Base-by-base conservation (phyloP, 257 asterid species). In the Scutellaria barbata region DNA sequence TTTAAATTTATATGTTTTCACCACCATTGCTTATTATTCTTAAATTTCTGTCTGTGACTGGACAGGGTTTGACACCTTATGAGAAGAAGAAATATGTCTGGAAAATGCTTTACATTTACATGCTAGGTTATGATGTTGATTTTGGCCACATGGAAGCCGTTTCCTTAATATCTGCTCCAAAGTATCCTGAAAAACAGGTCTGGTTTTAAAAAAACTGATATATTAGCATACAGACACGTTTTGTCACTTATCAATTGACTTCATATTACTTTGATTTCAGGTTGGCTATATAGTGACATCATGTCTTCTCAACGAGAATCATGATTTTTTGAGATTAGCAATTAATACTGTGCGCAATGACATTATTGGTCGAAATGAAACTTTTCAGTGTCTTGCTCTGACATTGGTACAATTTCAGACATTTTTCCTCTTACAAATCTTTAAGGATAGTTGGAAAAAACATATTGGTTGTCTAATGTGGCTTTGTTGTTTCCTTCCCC, bases 61-160 rank as follows among this genome's bases (percentile, higher is more conserved):
- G 74, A 66, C 93, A 95, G 99, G 96, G 91, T 61, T 79, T 87
- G 78, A 76, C 99, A 73, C 97, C 87, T 64, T 88, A 92, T 69
- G 99, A 92, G 85, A 95, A 95, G 92, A 95, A 95, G 86, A 95
- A 95, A 72, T 95, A 95, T 72, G 98, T 95, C 65, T 95, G 99
- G 99, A 95, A 95, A 78, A 92, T 95, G 97, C 98, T 95, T 72
- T 95, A 95, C 86, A 92, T 95, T 75, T 89, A 81, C 56, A 95
- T 95, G 98, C 96, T 95, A 54, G 99, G 99, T 43, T 95, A 95
- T 81, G 99, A 95, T 69, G 99, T 95, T 82, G 96, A 95, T 81
- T 95, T 95, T 84, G 99, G 99, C 74, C 99, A 95, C 82, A 95
- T 95, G 99, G 99, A 95, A 82, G 98, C 99, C 56, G 98, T 95